phyloP scores from a whole-genome alignment of 768 basidiomycete genomes.

The Boletus sensibilis region DNA sequence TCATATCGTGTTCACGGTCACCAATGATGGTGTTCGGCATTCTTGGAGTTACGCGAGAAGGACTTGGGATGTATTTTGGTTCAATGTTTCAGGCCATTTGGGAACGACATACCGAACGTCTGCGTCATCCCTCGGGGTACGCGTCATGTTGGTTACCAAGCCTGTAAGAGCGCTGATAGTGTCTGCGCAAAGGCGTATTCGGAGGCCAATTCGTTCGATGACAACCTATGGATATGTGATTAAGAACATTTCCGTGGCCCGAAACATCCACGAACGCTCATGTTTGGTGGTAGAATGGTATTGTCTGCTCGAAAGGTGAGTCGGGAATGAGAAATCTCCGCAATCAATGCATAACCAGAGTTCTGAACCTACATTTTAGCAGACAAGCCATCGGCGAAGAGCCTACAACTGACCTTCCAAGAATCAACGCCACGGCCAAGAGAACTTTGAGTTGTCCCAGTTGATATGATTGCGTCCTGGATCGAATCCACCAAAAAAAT shows the following conservation, averaged over 20 bases:
- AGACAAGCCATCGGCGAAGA: neutral
- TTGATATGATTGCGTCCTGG: slow-evolving; percentile 25
- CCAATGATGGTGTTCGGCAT: slow-evolving; percentile 5
- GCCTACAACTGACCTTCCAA: slow-evolving; percentile 64
- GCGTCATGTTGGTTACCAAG: slow-evolving; percentile 52
- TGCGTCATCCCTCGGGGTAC: slow-evolving; percentile 38
- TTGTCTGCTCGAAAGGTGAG: slow-evolving; percentile 38
- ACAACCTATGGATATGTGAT: slow-evolving; percentile 42
- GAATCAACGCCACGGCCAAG: slow-evolving; percentile 39
- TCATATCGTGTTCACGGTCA: slow-evolving; percentile 23
- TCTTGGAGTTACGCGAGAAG: slow-evolving; percentile 3
- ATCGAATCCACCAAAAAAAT: slow-evolving; percentile 58
- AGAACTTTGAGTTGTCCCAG: slow-evolving; percentile 19
- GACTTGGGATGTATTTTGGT: slow-evolving; percentile 9
- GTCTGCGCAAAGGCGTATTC: slow-evolving; percentile 76
- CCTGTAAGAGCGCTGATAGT: slow-evolving; percentile 58
- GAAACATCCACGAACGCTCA: slow-evolving; percentile 35
- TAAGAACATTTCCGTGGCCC: neutral
- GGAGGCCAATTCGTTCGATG: slow-evolving; percentile 52
- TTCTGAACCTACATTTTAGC: slow-evolving; percentile 36
- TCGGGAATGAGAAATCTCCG: slow-evolving; percentile 54
- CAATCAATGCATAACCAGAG: slow-evolving; percentile 67
- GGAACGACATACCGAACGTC: slow-evolving; percentile 25
- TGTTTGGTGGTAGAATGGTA: slow-evolving; percentile 34
- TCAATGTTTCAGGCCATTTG: neutral